Evolutionary conservation across 257 asterid species (phyloP).

Genomic region (Linaria vulgaris): DNA sequence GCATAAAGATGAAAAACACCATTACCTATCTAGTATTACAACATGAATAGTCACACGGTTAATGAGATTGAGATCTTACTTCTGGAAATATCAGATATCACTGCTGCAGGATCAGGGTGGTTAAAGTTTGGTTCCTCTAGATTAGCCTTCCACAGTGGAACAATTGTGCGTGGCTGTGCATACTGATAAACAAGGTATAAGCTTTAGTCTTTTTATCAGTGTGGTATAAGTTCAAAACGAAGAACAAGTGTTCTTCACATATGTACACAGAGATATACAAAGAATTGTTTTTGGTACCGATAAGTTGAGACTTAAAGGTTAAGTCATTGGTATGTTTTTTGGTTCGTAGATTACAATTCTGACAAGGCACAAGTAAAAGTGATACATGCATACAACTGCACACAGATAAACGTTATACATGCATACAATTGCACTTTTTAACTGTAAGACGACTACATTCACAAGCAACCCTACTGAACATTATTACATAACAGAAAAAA

Average conservation of each 20-base stretch:
- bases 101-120: conserved; percentile 72
- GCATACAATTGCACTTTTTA: not conserved
- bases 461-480: not conserved
- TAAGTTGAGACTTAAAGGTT: not conserved
- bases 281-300: not conserved
- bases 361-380: conserved; percentile 11
- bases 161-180: conserved; percentile 75
- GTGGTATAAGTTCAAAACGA: not conserved
- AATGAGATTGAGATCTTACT: conserved; percentile 50
- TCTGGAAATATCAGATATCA: conserved; percentile 57
- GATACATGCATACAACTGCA: not conserved
- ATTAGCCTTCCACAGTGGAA: conserved; percentile 94
- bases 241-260: not conserved
- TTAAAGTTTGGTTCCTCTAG: conserved; percentile 77
- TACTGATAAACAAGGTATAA: conserved; percentile 51
- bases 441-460: conserved; percentile 1
- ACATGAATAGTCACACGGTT: conserved; percentile 13
- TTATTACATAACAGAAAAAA: no score
- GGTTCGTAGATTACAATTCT: not conserved
- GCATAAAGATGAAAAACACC: conserved; percentile 48
- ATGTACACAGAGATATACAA: conserved; percentile 7
- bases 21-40: conserved; percentile 32
- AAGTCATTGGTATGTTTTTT: not conserved
- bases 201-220: not conserved
- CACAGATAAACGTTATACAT: conserved; percentile 6